Evolutionary conservation across 2,329 filamentous ascomycete genomes (phyloP).

Genomic region (Penicillium freii): DNA sequence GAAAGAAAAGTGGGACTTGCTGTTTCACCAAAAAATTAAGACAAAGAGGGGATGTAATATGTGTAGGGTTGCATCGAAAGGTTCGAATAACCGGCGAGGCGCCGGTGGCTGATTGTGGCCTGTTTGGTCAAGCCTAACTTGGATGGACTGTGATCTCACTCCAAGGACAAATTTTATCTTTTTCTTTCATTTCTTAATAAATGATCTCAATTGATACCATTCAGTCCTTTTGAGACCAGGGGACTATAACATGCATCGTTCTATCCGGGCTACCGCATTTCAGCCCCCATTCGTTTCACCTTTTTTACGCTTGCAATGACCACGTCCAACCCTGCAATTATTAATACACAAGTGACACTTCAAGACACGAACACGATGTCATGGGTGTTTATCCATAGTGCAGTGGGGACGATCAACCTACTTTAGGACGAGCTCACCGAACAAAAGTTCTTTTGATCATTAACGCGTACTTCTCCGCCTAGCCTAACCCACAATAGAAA

Average conservation of each 20-base stretch:
- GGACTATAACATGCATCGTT: not conserved
- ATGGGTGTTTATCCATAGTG: not conserved
- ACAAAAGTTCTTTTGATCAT: not conserved
- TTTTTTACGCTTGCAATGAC: not conserved
- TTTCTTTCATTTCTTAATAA: not conserved
- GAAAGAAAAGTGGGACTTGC: not conserved
- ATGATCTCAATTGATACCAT: not conserved
- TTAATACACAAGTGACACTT: not conserved
- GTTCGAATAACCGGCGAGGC: not conserved
- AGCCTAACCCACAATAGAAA: slow-evolving; percentile 4
- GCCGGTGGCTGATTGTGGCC: slow-evolving; percentile 1
- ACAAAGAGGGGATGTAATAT: not conserved
- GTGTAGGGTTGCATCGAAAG: not conserved
- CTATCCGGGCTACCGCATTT: not conserved
- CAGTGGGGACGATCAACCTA: not conserved
- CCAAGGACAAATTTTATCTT: not conserved
- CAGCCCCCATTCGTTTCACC: not conserved
- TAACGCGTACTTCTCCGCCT: not conserved
- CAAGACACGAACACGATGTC: not conserved
- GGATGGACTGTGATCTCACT: not conserved
- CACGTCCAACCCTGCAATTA: not conserved
- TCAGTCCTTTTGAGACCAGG: not conserved
- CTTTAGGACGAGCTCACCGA: not conserved
- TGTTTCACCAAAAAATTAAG: not conserved
- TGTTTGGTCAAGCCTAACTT: not conserved